phyloP scores from a whole-genome alignment of 2,329 filamentous ascomycete species.

The Colletotrichum zoysiae region DNA sequence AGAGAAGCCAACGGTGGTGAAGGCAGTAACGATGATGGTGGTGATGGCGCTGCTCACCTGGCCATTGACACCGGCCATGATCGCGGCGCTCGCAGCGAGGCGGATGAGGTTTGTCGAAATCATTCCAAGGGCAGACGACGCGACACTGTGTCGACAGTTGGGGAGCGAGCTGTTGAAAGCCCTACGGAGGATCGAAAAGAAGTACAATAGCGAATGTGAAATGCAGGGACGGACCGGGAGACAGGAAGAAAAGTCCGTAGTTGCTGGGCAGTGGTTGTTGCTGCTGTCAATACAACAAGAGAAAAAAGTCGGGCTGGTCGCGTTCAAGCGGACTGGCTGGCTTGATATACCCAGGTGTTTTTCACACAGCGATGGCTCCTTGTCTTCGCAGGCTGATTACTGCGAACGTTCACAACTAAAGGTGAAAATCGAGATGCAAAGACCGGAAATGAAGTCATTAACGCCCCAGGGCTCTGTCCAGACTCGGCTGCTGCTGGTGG shows the following conservation, averaged over 20 bases:
- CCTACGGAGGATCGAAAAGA: not conserved
- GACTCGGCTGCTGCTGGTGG: not conserved
- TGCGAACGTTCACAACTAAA: not conserved
- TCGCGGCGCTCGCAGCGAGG: conserved; percentile 25
- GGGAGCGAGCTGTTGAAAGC: not conserved
- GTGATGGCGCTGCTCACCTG: not conserved
- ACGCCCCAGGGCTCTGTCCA: not conserved
- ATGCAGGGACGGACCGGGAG: not conserved
- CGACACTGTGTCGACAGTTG: not conserved
- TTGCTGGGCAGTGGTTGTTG: not conserved
- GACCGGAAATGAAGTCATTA: not conserved
- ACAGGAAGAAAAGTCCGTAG: not conserved
- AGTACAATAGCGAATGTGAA: conserved; percentile 10
- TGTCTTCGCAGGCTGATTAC: not conserved
- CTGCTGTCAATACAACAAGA: conserved; percentile 1
- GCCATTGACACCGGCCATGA: conserved; percentile 33
- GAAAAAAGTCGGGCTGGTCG: not conserved
- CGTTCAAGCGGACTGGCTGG: not conserved
- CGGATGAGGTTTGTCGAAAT: conserved; percentile 13
- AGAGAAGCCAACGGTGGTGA: not conserved
- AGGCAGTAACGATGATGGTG: not conserved
- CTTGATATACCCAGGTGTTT: conserved; percentile 9
- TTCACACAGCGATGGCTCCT: no score
- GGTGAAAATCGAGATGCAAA: not conserved
- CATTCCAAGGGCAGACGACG: conserved; percentile 11